Percentiles rank a stretch among this genome's conserved stretches.
Evolutionary conservation across 352 stramenopile genomes (phyloP).

Genomic region (Globisporangium spiculum): DNA sequence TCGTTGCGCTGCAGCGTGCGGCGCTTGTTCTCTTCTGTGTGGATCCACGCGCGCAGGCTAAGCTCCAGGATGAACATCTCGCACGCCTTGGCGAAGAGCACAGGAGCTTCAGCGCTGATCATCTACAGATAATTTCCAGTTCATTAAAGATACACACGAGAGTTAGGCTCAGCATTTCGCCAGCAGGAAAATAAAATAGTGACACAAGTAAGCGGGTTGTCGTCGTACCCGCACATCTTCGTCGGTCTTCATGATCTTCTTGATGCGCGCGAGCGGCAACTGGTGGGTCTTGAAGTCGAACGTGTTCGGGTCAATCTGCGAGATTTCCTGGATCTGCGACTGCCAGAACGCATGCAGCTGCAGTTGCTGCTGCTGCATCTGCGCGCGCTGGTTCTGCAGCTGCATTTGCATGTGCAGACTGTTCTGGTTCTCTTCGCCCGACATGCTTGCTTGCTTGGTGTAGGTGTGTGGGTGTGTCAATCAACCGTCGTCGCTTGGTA

Average conservation of each 20-base stretch:
- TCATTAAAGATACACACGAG: not conserved
- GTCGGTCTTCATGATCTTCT: conserved; percentile 96
- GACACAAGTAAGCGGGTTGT: conserved; percentile 5
- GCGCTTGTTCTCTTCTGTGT: conserved; percentile 93
- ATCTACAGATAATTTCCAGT: conserved; percentile 46
- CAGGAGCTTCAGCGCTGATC: conserved; percentile 91
- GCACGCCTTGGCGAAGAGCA: conserved; percentile 93
- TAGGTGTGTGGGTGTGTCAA: not conserved
- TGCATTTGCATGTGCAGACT: conserved; percentile 87
- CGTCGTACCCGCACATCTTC: conserved; percentile 83
- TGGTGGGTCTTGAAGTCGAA: conserved; percentile 90
- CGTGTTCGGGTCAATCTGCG: conserved; percentile 77
- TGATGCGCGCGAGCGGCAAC: conserved; percentile 91
- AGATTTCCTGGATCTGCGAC: conserved; percentile 86
- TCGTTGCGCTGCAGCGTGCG: conserved; percentile 90
- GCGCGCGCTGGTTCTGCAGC: conserved; percentile 80
- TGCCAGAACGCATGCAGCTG: conserved; percentile 88
- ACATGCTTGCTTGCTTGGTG: conserved; percentile 32
- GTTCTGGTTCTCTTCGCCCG: conserved; percentile 54
- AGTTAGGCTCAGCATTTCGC: not conserved
- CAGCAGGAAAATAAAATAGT: no score
- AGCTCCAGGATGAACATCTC: conserved; percentile 94
- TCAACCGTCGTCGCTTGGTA: not conserved
- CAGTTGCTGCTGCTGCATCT: conserved; percentile 88
- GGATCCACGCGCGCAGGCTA: conserved; percentile 84